Percentiles rank a stretch among this genome's conserved stretches.
Conservation (phyloP, 192 early-diverging fungal genomes). For the Rhizophagus clarus region DNA sequence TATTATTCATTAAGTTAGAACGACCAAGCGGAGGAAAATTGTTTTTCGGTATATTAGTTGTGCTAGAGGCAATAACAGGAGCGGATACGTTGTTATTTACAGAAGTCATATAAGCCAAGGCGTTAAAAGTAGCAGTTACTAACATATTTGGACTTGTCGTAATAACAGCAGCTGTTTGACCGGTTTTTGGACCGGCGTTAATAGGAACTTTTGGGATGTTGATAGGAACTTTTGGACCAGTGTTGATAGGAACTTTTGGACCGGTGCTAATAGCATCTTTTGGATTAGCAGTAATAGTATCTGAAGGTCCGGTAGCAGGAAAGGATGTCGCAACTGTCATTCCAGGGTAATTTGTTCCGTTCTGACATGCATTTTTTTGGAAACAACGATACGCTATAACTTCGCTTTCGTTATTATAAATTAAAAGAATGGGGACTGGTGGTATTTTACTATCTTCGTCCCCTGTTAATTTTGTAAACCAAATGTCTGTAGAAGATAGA, state of each 20-base stretch:
- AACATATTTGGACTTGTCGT: too few relatives aligned
- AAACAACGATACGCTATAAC: constrained; percentile 66
- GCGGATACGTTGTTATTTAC: background rate
- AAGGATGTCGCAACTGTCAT: background rate
- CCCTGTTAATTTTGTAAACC: constrained; percentile 44
- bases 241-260: too few relatives aligned
- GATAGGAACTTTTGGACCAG: too few relatives aligned
- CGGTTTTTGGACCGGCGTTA: background rate
- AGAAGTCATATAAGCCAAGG: background rate
- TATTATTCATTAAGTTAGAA: background rate
- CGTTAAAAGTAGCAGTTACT: too few relatives aligned
- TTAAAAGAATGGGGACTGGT: constrained; percentile 73
- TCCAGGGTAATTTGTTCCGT: background rate
- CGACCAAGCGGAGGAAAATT: background rate
- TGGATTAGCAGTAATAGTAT: background rate
- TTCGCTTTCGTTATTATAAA: constrained; percentile 65
- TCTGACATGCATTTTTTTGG: background rate
- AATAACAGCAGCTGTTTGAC: too few relatives aligned
- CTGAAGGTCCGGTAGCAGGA: background rate
- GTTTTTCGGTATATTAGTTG: background rate
- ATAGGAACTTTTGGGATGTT: background rate
- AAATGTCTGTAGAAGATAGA: constrained; percentile 57
- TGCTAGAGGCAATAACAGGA: background rate
- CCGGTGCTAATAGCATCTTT: too few relatives aligned
- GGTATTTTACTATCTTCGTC: constrained; percentile 47